A percentile compares a stretch with the other conserved stretches of the same genome.
phyloP scores from a whole-genome alignment of 2,329 filamentous ascomycete genomes.

The Pseudogymnoascus sp. region DNA sequence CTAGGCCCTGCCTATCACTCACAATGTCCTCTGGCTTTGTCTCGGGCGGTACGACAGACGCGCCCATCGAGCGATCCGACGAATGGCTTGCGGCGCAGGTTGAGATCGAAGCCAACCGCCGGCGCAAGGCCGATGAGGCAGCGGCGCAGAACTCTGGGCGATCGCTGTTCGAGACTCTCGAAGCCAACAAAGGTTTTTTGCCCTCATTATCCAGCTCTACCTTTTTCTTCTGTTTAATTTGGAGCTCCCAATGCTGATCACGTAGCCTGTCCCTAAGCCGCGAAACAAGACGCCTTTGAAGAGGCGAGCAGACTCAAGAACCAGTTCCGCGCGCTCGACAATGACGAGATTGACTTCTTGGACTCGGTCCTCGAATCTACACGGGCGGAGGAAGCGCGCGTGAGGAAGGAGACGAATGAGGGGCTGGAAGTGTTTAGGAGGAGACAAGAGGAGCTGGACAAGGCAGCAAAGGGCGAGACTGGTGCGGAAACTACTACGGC shows the following conservation, averaged over 20 bases:
- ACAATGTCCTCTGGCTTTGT: slow-evolving; percentile 41
- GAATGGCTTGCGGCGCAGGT: slow-evolving; percentile 28
- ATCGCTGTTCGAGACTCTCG: slow-evolving; percentile 64
- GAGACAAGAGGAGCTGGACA: slow-evolving; percentile 35
- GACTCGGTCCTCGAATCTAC: slow-evolving; percentile 46
- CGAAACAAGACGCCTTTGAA: slow-evolving; percentile 75
- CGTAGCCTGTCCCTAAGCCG: slow-evolving; percentile 39
- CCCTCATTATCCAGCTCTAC: not conserved
- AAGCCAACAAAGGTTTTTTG: slow-evolving; percentile 69
- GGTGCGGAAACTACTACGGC: slow-evolving; percentile 13
- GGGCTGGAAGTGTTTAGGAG: slow-evolving; percentile 47
- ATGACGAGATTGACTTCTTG: slow-evolving; percentile 71
- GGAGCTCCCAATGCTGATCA: slow-evolving; percentile 13
- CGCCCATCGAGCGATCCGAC: slow-evolving; percentile 31
- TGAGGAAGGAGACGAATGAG: slow-evolving; percentile 47
- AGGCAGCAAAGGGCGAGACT: slow-evolving; percentile 15
- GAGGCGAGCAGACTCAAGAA: slow-evolving; percentile 63
- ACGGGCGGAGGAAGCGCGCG: slow-evolving; percentile 44
- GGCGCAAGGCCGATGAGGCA: slow-evolving; percentile 27
- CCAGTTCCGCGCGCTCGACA: slow-evolving; percentile 69
- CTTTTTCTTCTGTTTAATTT: not conserved
- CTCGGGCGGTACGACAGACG: slow-evolving; percentile 39
- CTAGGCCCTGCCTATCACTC: not conserved
- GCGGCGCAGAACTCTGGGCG: slow-evolving; percentile 37
- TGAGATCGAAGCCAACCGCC: slow-evolving; percentile 30